Evolutionary conservation across 2,329 filamentous ascomycete genomes (phyloP).

Genomic region (Sarocladiaceae sp.): DNA sequence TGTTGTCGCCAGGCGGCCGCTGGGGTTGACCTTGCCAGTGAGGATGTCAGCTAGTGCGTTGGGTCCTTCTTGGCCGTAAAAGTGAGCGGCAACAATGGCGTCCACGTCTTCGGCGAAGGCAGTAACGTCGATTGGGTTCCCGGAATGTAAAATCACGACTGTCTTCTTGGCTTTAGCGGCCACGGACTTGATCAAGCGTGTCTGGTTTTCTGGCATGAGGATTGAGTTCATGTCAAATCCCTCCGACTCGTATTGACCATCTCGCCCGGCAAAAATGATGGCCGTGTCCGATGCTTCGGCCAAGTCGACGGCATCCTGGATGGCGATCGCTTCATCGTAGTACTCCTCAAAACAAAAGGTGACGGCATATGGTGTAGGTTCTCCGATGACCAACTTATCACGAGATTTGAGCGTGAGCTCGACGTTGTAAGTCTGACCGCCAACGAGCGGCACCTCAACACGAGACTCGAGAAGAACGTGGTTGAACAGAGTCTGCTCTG

Average conservation of each 20-base stretch:
- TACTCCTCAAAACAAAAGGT: conserved; percentile 55
- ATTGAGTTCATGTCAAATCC: conserved; percentile 50
- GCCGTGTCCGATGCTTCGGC: conserved; percentile 72
- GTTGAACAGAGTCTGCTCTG: conserved; percentile 1
- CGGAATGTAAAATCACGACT: neutral
- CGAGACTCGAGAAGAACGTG: neutral
- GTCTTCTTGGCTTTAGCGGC: neutral
- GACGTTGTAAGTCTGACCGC: conserved; percentile 52
- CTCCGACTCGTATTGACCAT: conserved; percentile 78
- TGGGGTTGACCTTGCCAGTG: conserved; percentile 64
- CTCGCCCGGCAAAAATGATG: conserved; percentile 72
- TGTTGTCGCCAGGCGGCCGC: conserved; percentile 48
- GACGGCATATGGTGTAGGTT: conserved; percentile 50
- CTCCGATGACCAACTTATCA: conserved; percentile 51
- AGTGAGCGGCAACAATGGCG: conserved; percentile 63
- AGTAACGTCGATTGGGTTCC: neutral
- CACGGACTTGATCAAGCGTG: neutral
- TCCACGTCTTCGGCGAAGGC: conserved; percentile 46
- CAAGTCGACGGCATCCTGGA: conserved; percentile 61
- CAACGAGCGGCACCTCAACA: neutral
- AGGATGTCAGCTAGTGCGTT: conserved; percentile 63
- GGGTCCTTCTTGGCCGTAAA: conserved; percentile 68
- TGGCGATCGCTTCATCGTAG: conserved; percentile 54
- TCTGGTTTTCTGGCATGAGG: neutral
- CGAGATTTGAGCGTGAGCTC: conserved; percentile 57